Base-by-base conservation (phyloP, 73 alveolate genomes). In the Paramecium primaurelia region DNA sequence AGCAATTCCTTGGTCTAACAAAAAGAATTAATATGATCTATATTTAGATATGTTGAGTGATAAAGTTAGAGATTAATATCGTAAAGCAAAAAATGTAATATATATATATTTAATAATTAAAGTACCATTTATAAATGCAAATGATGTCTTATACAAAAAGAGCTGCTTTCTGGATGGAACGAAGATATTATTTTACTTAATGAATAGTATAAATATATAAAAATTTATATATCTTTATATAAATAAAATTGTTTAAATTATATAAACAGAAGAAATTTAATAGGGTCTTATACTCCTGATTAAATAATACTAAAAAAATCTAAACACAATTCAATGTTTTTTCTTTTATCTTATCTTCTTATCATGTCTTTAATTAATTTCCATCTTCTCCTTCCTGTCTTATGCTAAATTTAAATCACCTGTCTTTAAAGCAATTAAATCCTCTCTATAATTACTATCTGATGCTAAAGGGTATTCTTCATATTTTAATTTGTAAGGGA, bases 341-440 rank as follows among this genome's bases (percentile, higher is more conserved):
- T 87, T 77, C 58, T 80, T 42, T 45, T 89, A 40, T 64, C 93
- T 87, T 32, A 68, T 58, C 25, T 87, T 87, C 38, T 75, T 77
- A 49, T 87, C 93, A 37, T 87, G 73, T 64, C 94, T 73, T 26
- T 87, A 20, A 6, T 18, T 0, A 20, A 64, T 64, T 87, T 87
- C 94, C 71, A 87, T 49, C 26, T 64, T 28, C 9, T 26, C 59
- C 38, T 80, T 80, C 4, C 16, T 80, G 25, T 80, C 30, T 51
- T 44, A 44, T 7, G 91, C 91, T 25, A 80, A 26, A 26, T 80
- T 45, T 10, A 80, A 45, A 44, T 80, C 49, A 0, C 30, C 47
- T 8, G 58, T 80, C 14, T 47, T 80, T 68, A 71, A 80, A 7
- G 77, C 71, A 45, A 80, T 49, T 32, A 80, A 26, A 14, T 80